Percentiles rank a stretch among this genome's conserved stretches.
phyloP scores from a whole-genome alignment of 2,329 filamentous ascomycete genomes.

The Fusarium hostae region DNA sequence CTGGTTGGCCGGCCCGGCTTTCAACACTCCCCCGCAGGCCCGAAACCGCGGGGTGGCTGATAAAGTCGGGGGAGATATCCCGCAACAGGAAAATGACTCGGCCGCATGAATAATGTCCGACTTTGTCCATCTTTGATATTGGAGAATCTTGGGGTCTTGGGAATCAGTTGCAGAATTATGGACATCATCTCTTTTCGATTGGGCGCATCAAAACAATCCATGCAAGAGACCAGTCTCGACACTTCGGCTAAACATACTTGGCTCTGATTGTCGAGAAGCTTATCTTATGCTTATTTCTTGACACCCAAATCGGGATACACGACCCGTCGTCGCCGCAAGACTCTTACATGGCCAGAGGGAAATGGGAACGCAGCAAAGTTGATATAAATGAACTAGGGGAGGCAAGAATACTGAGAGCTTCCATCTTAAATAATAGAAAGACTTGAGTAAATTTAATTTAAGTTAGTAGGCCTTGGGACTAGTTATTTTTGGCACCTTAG shows the following conservation, averaged over 20 bases:
- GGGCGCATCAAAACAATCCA: not conserved
- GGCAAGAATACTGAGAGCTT: no score
- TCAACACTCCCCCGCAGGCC: constrained; percentile 25
- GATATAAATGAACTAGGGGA: not conserved
- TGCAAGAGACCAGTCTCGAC: not conserved
- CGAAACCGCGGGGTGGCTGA: constrained; percentile 42
- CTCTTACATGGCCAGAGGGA: not conserved
- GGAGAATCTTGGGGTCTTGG: not conserved
- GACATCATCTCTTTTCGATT: not conserved
- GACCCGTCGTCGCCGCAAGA: not conserved
- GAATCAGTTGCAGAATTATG: not conserved
- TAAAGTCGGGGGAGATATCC: constrained; percentile 18
- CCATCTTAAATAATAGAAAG: not conserved
- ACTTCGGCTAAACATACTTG: constrained; percentile 2
- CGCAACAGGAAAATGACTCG: constrained; percentile 5
- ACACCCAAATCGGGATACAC: not conserved
- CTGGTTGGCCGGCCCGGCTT: constrained; percentile 22
- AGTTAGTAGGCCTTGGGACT: not conserved
- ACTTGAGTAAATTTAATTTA: not conserved
- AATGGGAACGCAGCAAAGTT: not conserved
- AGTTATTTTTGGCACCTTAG: not conserved
- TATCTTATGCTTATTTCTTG: constrained; percentile 22
- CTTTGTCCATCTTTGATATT: not conserved
- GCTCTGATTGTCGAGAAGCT: constrained; percentile 12
- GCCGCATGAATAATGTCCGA: not conserved